Percentiles rank a stretch among this genome's conserved stretches.
Conservation (phyloP, 208 protist genomes). For the Trypanosoma caninum region DNA sequence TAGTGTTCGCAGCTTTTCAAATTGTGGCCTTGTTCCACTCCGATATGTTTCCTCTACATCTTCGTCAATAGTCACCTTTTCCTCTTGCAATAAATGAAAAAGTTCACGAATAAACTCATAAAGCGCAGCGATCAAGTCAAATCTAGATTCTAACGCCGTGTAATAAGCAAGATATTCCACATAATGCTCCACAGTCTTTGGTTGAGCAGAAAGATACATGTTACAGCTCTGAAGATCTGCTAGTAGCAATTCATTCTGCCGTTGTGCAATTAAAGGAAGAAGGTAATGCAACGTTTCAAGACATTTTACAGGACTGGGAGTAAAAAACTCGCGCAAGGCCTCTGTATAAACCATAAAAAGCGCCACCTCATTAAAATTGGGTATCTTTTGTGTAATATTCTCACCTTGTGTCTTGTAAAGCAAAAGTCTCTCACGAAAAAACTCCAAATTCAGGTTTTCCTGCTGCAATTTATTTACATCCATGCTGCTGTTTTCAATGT, state of each 20-base stretch:
- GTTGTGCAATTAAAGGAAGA: slow-evolving; percentile 89
- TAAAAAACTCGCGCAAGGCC: slow-evolving; percentile 86
- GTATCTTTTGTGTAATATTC: slow-evolving; percentile 83
- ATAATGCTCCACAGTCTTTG: slow-evolving; percentile 92
- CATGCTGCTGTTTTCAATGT: slow-evolving; percentile 77
- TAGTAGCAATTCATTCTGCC: slow-evolving; percentile 86
- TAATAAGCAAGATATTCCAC: slow-evolving; percentile 89
- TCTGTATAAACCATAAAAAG: slow-evolving; percentile 85
- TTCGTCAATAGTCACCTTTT: slow-evolving; percentile 85
- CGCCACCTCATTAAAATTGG: slow-evolving; percentile 79
- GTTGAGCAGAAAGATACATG: slow-evolving; percentile 67
- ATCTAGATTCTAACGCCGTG: slow-evolving; percentile 64
- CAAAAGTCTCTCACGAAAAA: slow-evolving; percentile 82
- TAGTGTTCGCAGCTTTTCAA: slow-evolving; percentile 89
- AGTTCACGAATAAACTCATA: slow-evolving; percentile 92
- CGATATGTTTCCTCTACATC: slow-evolving; percentile 90
- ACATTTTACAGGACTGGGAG: slow-evolving; percentile 86
- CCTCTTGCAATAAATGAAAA: slow-evolving; percentile 83
- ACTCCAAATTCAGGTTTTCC: slow-evolving; percentile 68
- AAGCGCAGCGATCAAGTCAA: slow-evolving; percentile 72
- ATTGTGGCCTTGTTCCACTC: slow-evolving; percentile 90
- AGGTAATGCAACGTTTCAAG: slow-evolving; percentile 83
- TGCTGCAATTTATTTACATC: slow-evolving; percentile 56
- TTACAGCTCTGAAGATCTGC: slow-evolving; percentile 83
- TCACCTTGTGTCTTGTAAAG: slow-evolving; percentile 88